A percentile compares a stretch with the other conserved stretches of the same genome.
Conservation (phyloP, 2,329 filamentous ascomycete species). For the Dactylellina cionopaga region DNA sequence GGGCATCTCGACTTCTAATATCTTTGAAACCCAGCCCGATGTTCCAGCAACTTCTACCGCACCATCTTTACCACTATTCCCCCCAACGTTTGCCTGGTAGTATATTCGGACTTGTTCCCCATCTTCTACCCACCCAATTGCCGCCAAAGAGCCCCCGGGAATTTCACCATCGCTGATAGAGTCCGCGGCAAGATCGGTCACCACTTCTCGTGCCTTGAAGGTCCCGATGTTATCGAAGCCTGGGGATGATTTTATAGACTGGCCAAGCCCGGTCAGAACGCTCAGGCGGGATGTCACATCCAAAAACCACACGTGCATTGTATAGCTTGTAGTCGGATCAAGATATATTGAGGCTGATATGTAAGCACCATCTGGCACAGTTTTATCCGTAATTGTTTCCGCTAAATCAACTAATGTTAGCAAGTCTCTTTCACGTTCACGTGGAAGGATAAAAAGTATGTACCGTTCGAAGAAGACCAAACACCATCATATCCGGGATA, state of each 20-base stretch:
- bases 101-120: slow-evolving; percentile 40
- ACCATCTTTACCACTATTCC: slow-evolving; percentile 24
- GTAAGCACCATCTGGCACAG: slow-evolving; percentile 16
- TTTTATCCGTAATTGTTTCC: slow-evolving; percentile 25
- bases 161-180: slow-evolving; percentile 37
- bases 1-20: slow-evolving; percentile 4
- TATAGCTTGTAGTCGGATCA: slow-evolving; percentile 13
- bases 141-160: slow-evolving; percentile 29
- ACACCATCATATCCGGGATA: slow-evolving; percentile 43
- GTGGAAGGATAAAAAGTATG: background rate
- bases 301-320: slow-evolving; percentile 31
- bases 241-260: slow-evolving; percentile 16
- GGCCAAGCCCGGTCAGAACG: slow-evolving; percentile 12
- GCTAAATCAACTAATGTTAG: slow-evolving; percentile 18
- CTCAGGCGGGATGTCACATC: slow-evolving; percentile 16
- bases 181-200: background rate
- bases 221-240: slow-evolving; percentile 37
- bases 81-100: slow-evolving; percentile 14
- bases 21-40: background rate
- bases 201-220: slow-evolving; percentile 13
- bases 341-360: slow-evolving; percentile 23
- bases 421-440: background rate
- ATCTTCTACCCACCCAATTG: slow-evolving; percentile 20
- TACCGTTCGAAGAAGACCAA: slow-evolving; percentile 33
- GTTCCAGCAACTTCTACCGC: slow-evolving; percentile 31